Evolutionary conservation across 257 asterid species (phyloP), one percentile per base, ranked within the genome.

Genomic region (Solanum virginianum): DNA sequence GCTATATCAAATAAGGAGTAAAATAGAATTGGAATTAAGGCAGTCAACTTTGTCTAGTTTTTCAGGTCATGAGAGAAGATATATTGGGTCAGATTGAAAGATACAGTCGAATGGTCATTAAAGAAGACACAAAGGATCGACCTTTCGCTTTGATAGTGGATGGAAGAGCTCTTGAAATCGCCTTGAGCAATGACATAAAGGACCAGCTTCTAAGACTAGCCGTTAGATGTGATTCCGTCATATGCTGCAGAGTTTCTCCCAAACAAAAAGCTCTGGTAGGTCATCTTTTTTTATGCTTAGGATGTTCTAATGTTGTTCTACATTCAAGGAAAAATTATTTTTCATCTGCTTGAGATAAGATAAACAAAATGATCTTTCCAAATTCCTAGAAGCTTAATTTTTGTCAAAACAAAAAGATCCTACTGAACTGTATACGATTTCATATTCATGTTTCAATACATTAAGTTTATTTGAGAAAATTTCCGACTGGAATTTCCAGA

Each of bases 231-330:
- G 97, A 98, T 87, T 97, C 99, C 59, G 99, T 95, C 85, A 95
- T 97, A 84, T 97, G 99, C 91, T 97, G 99, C 87, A 97, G 99
- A 57, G 99, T 97, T 88, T 97, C 99, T 82, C 99, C 99, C 85
- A 95, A 88, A 90, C 99, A 97, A 89, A 97, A 97, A 86, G 99
- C 99, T 86, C 88, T 95, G 88, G 99, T 97, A 89, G 83, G 90
- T 84, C 82, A 20, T 70, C 2, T 10, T 15, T 26, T 29, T 53
- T 79, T 26, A 51, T 77, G 82, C 82, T 53, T 77, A 16, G 47
- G 17, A 39, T 17, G 9, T 45, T 20, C 82, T 53, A 16, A 51
- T 77, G 47, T 20, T 20, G 36, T 71, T 18, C 20, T 20, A 10
- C 55, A 71, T 71, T 71, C 1, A 17, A 18, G 11, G 10, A 72